A percentile compares a stretch with the other conserved stretches of the same genome.
Conservation (phyloP, 208 protist species). For the Zelonia costaricensis region DNA sequence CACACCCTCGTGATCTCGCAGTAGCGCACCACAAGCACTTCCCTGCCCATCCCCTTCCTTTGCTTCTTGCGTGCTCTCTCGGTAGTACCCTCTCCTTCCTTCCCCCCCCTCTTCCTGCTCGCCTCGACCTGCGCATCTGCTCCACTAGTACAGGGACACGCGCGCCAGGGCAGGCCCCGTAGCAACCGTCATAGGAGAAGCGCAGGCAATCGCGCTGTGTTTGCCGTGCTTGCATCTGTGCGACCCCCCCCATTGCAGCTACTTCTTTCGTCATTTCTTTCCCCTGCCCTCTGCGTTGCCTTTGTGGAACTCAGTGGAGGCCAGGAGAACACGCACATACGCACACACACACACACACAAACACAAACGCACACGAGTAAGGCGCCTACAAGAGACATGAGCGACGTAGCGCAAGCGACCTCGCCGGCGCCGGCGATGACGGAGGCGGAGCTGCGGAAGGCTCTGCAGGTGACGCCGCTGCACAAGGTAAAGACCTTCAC, state of each 20-base stretch:
- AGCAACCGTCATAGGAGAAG: too few relatives aligned
- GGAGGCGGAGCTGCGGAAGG: slow-evolving; percentile 35
- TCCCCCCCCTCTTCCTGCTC: too few relatives aligned
- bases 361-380: background rate
- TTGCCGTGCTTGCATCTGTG: background rate
- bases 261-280: background rate
- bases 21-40: too few relatives aligned
- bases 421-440: slow-evolving; percentile 13
- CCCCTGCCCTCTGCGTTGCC: background rate
- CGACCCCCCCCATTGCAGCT: too few relatives aligned
- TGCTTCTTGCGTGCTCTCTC: too few relatives aligned
- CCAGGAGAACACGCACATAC: background rate
- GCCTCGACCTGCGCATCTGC: too few relatives aligned
- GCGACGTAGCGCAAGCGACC: background rate
- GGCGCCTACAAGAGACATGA: background rate
- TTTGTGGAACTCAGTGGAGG: background rate
- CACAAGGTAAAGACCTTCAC: slow-evolving; percentile 69
- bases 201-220: background rate
- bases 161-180: too few relatives aligned
- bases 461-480: slow-evolving; percentile 22
- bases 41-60: too few relatives aligned
- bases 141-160: too few relatives aligned
- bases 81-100: too few relatives aligned
- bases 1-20: too few relatives aligned
- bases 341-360: background rate